These are phyloP conservation scores for Vinca major DNA, from an alignment of 305 asterid genomes.

Conservation along the genomic window DNA sequence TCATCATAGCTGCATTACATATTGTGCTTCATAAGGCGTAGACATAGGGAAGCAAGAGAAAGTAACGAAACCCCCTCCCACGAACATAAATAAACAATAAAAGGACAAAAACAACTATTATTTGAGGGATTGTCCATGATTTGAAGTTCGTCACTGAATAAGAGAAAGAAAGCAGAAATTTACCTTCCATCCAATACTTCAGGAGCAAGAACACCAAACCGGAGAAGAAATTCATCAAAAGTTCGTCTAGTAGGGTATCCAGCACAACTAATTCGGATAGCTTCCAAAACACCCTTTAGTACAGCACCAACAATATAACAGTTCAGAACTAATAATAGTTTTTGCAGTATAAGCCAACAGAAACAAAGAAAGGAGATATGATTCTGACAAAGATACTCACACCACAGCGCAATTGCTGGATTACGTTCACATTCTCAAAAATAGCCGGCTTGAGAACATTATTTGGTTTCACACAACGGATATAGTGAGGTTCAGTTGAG, in stretches of 20 bases:
- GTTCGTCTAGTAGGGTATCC: slow-evolving; percentile 99
- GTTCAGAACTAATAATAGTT: not conserved
- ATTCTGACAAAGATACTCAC: slow-evolving; percentile 50
- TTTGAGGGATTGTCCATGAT: not conserved
- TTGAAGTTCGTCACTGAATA: not conserved
- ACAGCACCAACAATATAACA: not conserved
- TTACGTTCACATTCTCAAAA: slow-evolving; percentile 82
- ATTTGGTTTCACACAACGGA: slow-evolving; percentile 99
- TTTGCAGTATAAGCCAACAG: not conserved
- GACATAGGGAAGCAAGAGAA: slow-evolving; percentile 14
- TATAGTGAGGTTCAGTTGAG: slow-evolving; percentile 97
- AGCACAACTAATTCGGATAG: slow-evolving; percentile 98
- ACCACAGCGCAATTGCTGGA: slow-evolving; percentile 98
- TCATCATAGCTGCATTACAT: slow-evolving; percentile 66
- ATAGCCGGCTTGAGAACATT: slow-evolving; percentile 87
- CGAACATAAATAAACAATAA: slow-evolving; percentile 9
- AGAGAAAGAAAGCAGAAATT: slow-evolving; percentile 16
- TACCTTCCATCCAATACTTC: slow-evolving; percentile 95
- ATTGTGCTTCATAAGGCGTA: slow-evolving; percentile 15
- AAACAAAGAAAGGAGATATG: not conserved
- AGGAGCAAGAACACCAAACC: slow-evolving; percentile 99
- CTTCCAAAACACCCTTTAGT: slow-evolving; percentile 95
- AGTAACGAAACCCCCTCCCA: slow-evolving; percentile 8
- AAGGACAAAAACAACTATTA: not conserved
- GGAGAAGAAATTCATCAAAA: slow-evolving; percentile 93